Base-by-base conservation (phyloP, 129 eudicot species). In the Flaveria ramosissima region DNA sequence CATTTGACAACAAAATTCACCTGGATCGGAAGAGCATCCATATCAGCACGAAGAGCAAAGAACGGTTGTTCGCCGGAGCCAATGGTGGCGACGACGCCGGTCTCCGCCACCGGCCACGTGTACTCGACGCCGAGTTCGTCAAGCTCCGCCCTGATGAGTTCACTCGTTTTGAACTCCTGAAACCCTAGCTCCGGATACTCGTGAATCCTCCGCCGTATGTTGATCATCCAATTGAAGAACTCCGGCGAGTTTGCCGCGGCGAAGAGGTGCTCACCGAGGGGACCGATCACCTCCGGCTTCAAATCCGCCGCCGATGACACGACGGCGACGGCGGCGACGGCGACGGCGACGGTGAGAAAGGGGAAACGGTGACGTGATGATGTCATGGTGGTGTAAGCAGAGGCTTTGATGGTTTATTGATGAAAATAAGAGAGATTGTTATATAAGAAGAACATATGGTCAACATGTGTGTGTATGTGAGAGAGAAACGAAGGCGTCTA, bases 11-110 rank as follows among this genome's bases (percentile, higher is more conserved):
- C 41, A 36, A 36, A 36, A 36, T 1, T 36, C 0, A 36, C 93
- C 93, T 88, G 45, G 26, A 87, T 50, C 39, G 92, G 85, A 26
- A 88, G 86, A 53, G 92, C 92, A 72, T 88, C 92, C 92, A 88
- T 88, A 55, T 88, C 92, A 52, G 92, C 92, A 3, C 92, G 85
- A 24, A 88, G 89, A 21, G 84, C 87, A 72, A 88, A 88, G 32
- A 83, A 56, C 26, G 92, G 92, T 19, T 75, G 80, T 66, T 30
- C 20, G 15, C 88, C 93, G 46, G 88, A 86, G 15, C 87, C 88
- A 83, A 88, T 83, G 36, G 89, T 56, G 62, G 92, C 92, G 8
- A 88, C 88, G 0, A 88, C 76, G 2, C 92, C 92, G 2, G 92
- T 88, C 48, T 68, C 51, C 62, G 86, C 92, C 24, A 88, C 89